Evolutionary conservation across 2,329 filamentous ascomycete genomes (phyloP).

Genomic region (Aspergillus chevalieri): DNA sequence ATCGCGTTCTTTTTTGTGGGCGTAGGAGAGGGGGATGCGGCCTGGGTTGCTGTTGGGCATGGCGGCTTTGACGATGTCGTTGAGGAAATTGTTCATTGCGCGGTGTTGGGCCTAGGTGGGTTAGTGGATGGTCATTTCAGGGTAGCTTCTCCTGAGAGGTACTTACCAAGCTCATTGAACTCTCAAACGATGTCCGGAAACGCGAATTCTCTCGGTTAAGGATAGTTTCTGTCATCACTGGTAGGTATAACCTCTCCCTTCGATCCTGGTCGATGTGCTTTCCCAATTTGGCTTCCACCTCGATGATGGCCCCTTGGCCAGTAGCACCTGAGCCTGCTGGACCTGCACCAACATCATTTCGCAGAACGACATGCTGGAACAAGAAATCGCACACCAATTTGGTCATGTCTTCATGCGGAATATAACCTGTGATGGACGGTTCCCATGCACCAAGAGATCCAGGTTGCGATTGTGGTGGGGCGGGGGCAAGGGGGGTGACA

Average conservation of each 20-base stretch:
- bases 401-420: constrained; percentile 68
- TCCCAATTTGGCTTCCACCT: constrained; percentile 92
- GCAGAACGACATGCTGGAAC: constrained; percentile 62
- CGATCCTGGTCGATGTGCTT: constrained; percentile 69
- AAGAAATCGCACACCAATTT: constrained; percentile 75
- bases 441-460: constrained; percentile 41
- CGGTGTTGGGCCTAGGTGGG: constrained; percentile 65
- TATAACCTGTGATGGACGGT: constrained; percentile 60
- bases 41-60: constrained; percentile 33
- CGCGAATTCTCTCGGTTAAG: constrained; percentile 51
- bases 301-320: constrained; percentile 65
- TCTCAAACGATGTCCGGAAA: constrained; percentile 64
- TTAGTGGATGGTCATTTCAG: background rate
- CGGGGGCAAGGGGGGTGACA: background rate
- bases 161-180: constrained; percentile 81
- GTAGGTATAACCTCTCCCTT: constrained; percentile 61
- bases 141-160: background rate
- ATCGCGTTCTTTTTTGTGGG: constrained; percentile 76
- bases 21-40: constrained; percentile 58
- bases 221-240: constrained; percentile 65
- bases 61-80: constrained; percentile 56
- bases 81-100: constrained; percentile 77
- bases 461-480: constrained; percentile 13
- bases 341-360: constrained; percentile 55
- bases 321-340: constrained; percentile 52